Evolutionary conservation across 2,329 filamentous ascomycete species (phyloP), one percentile per base, ranked within the genome.

Genomic region (Cylindrodendrum hubeiense): DNA sequence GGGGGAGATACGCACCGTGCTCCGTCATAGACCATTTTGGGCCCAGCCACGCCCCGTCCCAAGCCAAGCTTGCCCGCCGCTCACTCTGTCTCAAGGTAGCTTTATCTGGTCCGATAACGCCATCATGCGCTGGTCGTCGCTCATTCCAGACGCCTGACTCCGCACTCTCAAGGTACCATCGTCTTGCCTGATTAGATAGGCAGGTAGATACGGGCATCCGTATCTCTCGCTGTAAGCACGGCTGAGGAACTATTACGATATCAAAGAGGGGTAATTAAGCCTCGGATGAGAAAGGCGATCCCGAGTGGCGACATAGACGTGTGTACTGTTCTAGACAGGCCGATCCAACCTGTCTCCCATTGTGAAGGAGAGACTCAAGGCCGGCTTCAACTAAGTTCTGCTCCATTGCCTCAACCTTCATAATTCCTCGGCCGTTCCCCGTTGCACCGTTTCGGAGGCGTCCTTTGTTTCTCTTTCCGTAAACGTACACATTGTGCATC

Each of bases 91-190:
- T 47, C 26, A 41, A 56, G 47, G 60, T 65, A 59, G 69, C 59
- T 68, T 64, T 70, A 70, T 72, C 69, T 72, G 33, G 53, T 71
- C 71, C 63, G 72, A 75, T 75, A 75, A 75, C 73, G 68, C 72
- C 73, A 75, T 75, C 63, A 65, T 54, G 41, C 51, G 50, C 63
- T 57, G 51, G 59, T 69, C 66, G 59, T 56, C 58, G 64, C 65
- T 74, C 72, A 75, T 74, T 66, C 71, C 61, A 60, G 50, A 17
- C 60, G 30, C 57, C 44, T 39, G 10, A 30, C 46, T 59, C 60
- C 52, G 60, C 58, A 37, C 33, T 22, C 21, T 34, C 28, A 21
- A 15, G 28, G 24, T 21, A 34, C 33, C 19, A 43, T 44, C n/a
- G 19, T 43, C 22, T 34, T 55, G 43, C 49, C 24, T 59, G 49